Base-by-base conservation (phyloP, 2,329 filamentous ascomycete species). In the Phoma sp. region DNA sequence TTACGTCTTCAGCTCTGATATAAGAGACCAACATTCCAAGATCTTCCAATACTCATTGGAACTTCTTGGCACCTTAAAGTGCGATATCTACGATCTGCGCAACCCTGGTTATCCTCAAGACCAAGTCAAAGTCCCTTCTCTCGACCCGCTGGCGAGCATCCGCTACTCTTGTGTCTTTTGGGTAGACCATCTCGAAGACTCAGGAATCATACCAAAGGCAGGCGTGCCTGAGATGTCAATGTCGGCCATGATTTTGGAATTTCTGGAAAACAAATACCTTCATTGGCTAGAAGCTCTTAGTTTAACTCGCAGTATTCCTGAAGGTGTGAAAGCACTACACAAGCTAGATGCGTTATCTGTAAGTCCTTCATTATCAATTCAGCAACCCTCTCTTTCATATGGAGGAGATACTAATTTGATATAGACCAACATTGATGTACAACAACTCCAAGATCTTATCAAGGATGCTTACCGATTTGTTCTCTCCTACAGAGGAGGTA, bases 401-500 rank as follows among this genome's bases (percentile, higher is more conserved):
- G 1, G 3, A 35, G 24, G n/a, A 25, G 18, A 22, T 33, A 32
- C 43, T 46, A 27, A 36, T 32, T 4, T n/a, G 4, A 10, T 18
- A n/a, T 22, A 37, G 33, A 18, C 18, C 18, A 18, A 18, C 18
- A 18, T 18, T 18, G 43, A 10, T 37, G 13, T 4, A 2, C 18
- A 46, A 14, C 4, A 46, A 23, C 43, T 46, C 27, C 18, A 32
- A 37, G 27, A 37, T 11, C 32, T 46, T 33, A 3, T 37, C 7
- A 10, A 37, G 18, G 33, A 46, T 37, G 43, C 43, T 7, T 6
- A 13, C 32, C 32, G 33, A 18, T 46, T 44, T 42, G 50, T 67
- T 33, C 61, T 62, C 54, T 67, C 60, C 27, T 25, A 58, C 65
- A 53, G 62, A 57, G 33, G 14, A 32, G 18, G 42, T 39, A 43